Conservation (phyloP, 345 rosid genomes). For the Lepidium africanum region DNA sequence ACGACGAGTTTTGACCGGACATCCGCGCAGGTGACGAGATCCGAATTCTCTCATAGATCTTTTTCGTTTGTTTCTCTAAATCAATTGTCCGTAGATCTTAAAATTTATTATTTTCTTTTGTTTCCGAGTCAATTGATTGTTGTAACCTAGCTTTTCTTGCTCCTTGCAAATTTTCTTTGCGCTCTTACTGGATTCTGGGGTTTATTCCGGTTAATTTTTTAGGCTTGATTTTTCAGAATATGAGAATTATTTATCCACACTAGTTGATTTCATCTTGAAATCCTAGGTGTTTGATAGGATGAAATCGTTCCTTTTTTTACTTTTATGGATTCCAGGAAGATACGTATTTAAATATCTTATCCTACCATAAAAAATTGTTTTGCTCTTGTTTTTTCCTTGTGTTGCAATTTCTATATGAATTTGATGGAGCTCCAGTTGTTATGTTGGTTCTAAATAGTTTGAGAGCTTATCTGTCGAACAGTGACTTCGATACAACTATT, state of each 20-base stretch:
- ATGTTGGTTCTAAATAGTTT: slow-evolving; percentile 35
- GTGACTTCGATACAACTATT: slow-evolving; percentile 32
- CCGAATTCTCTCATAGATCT: not conserved
- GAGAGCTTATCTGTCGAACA: slow-evolving; percentile 55
- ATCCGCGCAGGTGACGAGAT: slow-evolving; percentile 12
- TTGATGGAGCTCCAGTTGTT: not conserved
- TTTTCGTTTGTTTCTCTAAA: not conserved
- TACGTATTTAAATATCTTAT: not conserved
- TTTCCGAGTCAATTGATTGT: not conserved
- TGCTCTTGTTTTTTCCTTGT: not conserved
- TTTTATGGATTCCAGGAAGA: not conserved
- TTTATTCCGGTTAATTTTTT: not conserved
- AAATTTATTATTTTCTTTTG: not conserved
- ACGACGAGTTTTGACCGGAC: not conserved
- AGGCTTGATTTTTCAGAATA: not conserved
- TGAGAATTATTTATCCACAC: slow-evolving; percentile 1
- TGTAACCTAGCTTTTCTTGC: slow-evolving; percentile 4
- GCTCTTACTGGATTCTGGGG: not conserved
- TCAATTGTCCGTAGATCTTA: not conserved
- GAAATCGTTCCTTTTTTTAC: not conserved
- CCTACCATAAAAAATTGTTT: not conserved
- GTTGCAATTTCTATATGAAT: not conserved
- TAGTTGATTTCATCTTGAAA: not conserved
- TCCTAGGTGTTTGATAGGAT: not conserved
- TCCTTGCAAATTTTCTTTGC: not conserved